Evolutionary conservation across 1,284 basidiomycete species (phyloP), one percentile per base, ranked within the genome.

Genomic region (Vanrija pseudolonga): DNA sequence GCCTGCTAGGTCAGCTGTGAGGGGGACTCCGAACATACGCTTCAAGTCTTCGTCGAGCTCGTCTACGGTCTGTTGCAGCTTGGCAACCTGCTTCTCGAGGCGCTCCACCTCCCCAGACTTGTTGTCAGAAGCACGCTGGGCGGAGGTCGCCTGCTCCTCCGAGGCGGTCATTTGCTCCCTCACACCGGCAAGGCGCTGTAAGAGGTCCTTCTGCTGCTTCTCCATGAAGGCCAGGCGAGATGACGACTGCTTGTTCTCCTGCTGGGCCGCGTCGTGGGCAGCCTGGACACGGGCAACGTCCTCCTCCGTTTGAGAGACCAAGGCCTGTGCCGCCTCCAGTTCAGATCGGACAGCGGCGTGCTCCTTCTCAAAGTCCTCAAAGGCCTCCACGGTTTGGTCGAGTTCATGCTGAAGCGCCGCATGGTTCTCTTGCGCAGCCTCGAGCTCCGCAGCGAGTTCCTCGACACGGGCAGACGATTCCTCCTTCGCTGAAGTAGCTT

Each of bases 391-490:
- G 18, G 32, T 47, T 36, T 51, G 17, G 19, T 22, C 3, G 46
- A 23, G 2, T 38, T 20, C 4, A 17, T 19, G 1, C 6, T 26
- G 26, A 6, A 26, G 26, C 26, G 18, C 8, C 19, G 24, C 23
- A 1, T 43, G 41, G 15, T 22, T 45, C 3, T 19, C 28, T 96
- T 96, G 73, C 26, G 26, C 26, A 2, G 96, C 93, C 76, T 97
- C 93, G 50, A 97, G 83, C 12, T 47, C 49, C 1, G 44, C 11
- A 18, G 24, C 12, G 4, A 50, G 28, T 3, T 3, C 36, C 39
- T 47, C 45, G 14, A 22, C n/a, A 8, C 19, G 18, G 6, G 37
- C 49, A 6, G 38, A 32, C 11, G 32, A 32, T 3, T 14, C 4
- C 32, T 32, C 26, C 43, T 54, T 41, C 2, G 41, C 43, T 45